Evolutionary conservation across 352 stramenopile genomes (phyloP), one percentile per base, ranked within the genome.

Genomic region (Pythium folliculosum): DNA sequence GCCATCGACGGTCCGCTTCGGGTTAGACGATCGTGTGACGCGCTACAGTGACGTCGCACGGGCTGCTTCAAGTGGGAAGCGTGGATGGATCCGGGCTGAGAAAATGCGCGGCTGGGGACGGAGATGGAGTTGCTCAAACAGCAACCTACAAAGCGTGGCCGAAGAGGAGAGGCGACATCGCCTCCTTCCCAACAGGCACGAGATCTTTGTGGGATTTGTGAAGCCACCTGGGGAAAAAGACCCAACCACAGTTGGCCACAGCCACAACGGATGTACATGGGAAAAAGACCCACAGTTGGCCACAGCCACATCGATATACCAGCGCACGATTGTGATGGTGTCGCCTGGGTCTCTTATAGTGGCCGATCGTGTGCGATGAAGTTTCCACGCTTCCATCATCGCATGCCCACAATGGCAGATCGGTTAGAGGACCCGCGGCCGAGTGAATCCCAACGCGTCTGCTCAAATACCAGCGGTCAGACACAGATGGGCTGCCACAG

Each of bases 21-120:
- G 44, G 37, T 43, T 43, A 47, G 40, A 47, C 14, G 14, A 47
- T 59, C 48, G 27, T 13, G 63, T 71, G 65, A 71, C 65, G 65
- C 65, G 23, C 27, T 25, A 13, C 17, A 13, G 43, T 71, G 65
- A 71, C 65, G 65, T 71, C 65, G 65, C 43, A 13, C 2, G 23
- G 51, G 23, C 37, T 62, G 65, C 65, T 71, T 71, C 57, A 71
- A 71, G 51, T 57, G 44, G 37, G 47, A 53, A 22, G 40, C 27
- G n/a, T 52, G 63, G 56, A 55, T 53, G 63, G 53, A 69, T 69
- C 53, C 51, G 17, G 22, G 25, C 32, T 53, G 52, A 59, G 61
- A 67, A 61, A 67, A 61, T 45, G 57, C 40, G 40, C 40, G 40
- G 40, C 40, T 19, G 17, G 40, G 27, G 5, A 32, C 40, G 57